Percentiles rank a stretch among this genome's conserved stretches.
Evolutionary conservation across 2,329 filamentous ascomycete genomes (phyloP).

Genomic region (Hawksworthiomyces lignivorus): DNA sequence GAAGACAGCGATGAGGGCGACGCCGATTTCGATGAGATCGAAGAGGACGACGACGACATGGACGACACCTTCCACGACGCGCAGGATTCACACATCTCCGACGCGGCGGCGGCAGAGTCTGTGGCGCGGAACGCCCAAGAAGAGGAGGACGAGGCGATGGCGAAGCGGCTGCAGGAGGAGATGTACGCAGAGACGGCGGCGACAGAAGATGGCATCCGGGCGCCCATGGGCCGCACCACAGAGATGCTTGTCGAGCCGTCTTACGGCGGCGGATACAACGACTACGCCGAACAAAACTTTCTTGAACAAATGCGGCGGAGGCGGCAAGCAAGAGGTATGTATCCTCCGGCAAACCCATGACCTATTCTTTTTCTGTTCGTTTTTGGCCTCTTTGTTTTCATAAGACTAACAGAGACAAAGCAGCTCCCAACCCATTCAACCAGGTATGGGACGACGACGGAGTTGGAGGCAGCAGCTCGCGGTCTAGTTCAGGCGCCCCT

Average conservation of each 20-base stretch:
- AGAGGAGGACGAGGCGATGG: slow-evolving; percentile 92
- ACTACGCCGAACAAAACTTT: slow-evolving; percentile 39
- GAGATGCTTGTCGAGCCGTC: slow-evolving; percentile 79
- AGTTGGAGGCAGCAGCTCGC: slow-evolving; percentile 13
- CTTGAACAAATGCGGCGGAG: slow-evolving; percentile 52
- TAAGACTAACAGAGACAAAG: not conserved
- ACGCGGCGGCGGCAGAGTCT: slow-evolving; percentile 31
- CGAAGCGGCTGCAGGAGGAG: slow-evolving; percentile 83
- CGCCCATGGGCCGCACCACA: slow-evolving; percentile 83
- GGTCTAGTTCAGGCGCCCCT: not conserved
- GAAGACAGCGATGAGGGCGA: slow-evolving; percentile 69
- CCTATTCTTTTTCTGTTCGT: not conserved
- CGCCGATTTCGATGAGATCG: slow-evolving; percentile 59
- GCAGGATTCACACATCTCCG: slow-evolving; percentile 31
- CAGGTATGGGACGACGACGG: slow-evolving; percentile 30
- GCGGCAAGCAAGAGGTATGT: slow-evolving; percentile 22
- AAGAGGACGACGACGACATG: slow-evolving; percentile 31
- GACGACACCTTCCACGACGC: slow-evolving; percentile 23
- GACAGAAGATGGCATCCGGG: slow-evolving; percentile 59
- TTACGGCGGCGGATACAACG: slow-evolving; percentile 46
- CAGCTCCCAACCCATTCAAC: slow-evolving; percentile 27
- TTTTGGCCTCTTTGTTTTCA: not conserved
- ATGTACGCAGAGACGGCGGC: slow-evolving; percentile 50
- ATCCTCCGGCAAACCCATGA: too few relatives aligned
- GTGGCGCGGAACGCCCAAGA: slow-evolving; percentile 47